Base-by-base conservation (phyloP, 1,284 basidiomycete species). In the Fomitiporia mediterranea region DNA sequence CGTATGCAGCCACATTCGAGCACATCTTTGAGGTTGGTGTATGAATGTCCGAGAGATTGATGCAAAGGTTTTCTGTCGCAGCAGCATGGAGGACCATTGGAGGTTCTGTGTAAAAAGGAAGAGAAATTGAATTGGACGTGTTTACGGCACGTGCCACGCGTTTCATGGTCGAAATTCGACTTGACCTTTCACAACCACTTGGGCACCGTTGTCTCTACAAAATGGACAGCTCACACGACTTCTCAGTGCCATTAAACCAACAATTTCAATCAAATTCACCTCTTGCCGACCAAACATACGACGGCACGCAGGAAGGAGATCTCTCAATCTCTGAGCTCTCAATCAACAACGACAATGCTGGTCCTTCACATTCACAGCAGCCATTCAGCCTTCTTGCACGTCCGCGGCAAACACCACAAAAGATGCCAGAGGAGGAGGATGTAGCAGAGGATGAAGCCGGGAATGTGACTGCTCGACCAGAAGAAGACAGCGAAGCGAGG, bases 401-500 rank as follows among this genome's bases (percentile, higher is more conserved):
- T 19, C 58, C 57, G 13, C 39, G 39, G 4, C 15, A 35, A 25
- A 23, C 37, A 23, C 42, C 32, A 4, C 42, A 39, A 39, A 35
- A 34, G 7, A n/a, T 23, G 19, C 34, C 21, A 11, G 23, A 32
- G 25, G 35, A 50, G 32, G 65, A 55, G 15, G 63, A 63, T 8
- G 58, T 23, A 13, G 66, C 67, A 30, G 40, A 42, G 35, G 65
- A 63, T 23, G 56, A 57, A 44, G 53, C 46, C 27, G 62, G 63
- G 21, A 61, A 49, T 27, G 39, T 43, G 43, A 40, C 37, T 8
- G 30, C 23, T 19, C 21, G 7, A 32, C 46, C 40, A 19, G 62
- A 63, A 30, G 63, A 34, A 25, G 61, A 38, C 2, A 60, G 59
- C 13, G 67, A 66, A 46, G 64, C 59, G 40, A 66, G 11, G 53